Conservation (phyloP, 2,329 filamentous ascomycete genomes). For the Exophiala xenobiotica region DNA sequence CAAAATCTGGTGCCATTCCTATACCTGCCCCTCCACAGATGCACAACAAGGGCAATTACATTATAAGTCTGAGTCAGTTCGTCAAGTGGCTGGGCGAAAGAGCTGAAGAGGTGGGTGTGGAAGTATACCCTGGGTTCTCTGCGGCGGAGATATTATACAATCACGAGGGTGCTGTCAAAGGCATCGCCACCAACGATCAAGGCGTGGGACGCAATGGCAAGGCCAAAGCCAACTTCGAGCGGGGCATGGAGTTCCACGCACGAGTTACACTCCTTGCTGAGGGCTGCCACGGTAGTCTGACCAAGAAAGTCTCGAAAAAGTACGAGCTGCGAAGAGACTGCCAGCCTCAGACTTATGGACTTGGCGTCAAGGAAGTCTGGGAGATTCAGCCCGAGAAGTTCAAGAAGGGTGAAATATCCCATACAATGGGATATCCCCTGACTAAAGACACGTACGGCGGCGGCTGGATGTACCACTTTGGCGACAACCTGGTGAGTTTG, state of each 20-base stretch:
- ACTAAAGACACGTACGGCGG: conserved; percentile 89
- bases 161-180: conserved; percentile 81
- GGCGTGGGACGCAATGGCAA: conserved; percentile 79
- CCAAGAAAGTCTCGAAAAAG: conserved; percentile 92
- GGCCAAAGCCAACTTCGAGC: conserved; percentile 86
- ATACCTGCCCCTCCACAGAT: conserved; percentile 92
- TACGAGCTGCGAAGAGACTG: conserved; percentile 86
- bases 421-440: conserved; percentile 91
- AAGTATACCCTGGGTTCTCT: conserved; percentile 94
- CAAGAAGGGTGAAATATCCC: conserved; percentile 76
- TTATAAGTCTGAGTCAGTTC: conserved; percentile 91
- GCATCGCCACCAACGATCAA: conserved; percentile 93
- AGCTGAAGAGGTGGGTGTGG: conserved; percentile 93
- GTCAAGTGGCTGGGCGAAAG: conserved; percentile 94
- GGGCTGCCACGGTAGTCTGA: conserved; percentile 92
- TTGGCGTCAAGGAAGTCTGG: conserved; percentile 97
- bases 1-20: conserved; percentile 73
- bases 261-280: conserved; percentile 88
- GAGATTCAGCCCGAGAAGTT: conserved; percentile 93
- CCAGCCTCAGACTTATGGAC: conserved; percentile 90
- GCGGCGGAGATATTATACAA: conserved; percentile 89
- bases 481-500: conserved; percentile 90
- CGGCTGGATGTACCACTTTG: conserved; percentile 99
- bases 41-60: conserved; percentile 98
- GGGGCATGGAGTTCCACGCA: conserved; percentile 98